Percentiles rank a stretch among this genome's conserved stretches.
Evolutionary conservation across 2,329 filamentous ascomycete genomes (phyloP).

Genomic region (Alternaria infectoria): DNA sequence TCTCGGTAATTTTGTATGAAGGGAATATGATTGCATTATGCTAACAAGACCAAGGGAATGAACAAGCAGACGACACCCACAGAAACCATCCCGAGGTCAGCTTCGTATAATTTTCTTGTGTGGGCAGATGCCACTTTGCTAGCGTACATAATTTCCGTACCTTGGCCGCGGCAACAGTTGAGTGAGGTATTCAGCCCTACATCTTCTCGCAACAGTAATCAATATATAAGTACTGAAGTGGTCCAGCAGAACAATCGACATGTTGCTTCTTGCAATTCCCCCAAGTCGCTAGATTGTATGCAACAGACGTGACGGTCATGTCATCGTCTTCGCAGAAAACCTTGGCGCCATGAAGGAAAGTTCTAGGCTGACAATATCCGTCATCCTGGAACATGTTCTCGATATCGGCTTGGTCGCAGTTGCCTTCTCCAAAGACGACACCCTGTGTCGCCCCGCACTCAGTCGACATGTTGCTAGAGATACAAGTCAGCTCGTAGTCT

Average conservation of each 20-base stretch:
- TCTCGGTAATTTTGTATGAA: background rate
- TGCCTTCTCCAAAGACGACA: background rate
- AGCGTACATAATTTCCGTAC: background rate
- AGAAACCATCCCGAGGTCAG: background rate
- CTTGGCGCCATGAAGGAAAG: background rate
- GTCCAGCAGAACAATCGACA: background rate
- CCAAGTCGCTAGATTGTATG: background rate
- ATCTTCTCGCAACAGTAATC: background rate
- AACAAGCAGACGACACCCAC: background rate
- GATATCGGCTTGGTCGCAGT: background rate
- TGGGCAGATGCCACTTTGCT: background rate
- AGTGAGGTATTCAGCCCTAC: background rate
- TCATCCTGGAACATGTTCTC: background rate
- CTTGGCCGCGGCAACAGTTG: background rate
- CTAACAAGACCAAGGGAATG: background rate
- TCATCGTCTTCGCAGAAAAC: background rate
- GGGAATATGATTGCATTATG: background rate
- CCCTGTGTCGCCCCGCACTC: background rate
- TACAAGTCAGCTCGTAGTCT: background rate
- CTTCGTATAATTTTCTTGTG: background rate
- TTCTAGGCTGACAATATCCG: background rate
- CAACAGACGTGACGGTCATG: background rate
- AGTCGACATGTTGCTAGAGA: background rate
- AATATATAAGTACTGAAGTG: background rate
- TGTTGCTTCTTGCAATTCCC: background rate